phyloP scores from a whole-genome alignment of 805 yeast species.

The Scheffersomyces ergatensis region DNA sequence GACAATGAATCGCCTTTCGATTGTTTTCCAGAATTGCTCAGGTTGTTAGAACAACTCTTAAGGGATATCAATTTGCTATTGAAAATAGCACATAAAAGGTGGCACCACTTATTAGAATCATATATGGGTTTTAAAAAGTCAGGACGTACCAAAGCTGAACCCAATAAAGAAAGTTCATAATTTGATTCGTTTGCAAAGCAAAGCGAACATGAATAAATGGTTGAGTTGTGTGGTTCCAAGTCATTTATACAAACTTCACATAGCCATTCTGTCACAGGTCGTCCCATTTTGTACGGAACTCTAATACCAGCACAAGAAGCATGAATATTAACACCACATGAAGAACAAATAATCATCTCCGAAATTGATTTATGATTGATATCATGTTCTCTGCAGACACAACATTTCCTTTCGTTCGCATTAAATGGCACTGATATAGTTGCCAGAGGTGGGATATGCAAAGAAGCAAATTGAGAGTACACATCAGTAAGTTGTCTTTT shows the following conservation, averaged over 20 bases:
- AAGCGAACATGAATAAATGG: conserved; percentile 61
- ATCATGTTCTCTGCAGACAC: conserved; percentile 51
- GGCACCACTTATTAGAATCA: conserved; percentile 71
- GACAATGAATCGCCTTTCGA: neutral
- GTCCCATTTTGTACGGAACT: conserved; percentile 13
- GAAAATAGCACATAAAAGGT: conserved; percentile 67
- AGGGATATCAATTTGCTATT: conserved; percentile 29
- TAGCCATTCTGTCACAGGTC: conserved; percentile 54
- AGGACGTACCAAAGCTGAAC: conserved; percentile 41
- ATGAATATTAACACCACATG: conserved; percentile 73
- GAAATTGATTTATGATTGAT: conserved; percentile 17
- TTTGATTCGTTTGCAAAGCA: conserved; percentile 57
- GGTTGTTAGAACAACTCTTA: conserved; percentile 2
- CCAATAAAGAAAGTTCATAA: conserved; percentile 43
- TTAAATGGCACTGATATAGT: conserved; percentile 16
- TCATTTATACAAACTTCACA: conserved; percentile 82
- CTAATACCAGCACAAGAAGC: conserved; percentile 61
- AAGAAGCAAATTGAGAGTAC: conserved; percentile 14
- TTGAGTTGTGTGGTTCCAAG: conserved; percentile 54
- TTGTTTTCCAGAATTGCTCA: neutral
- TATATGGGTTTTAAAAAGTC: conserved; percentile 70
- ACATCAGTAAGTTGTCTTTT: conserved; percentile 26
- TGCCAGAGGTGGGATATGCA: conserved; percentile 14
- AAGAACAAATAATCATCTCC: conserved; percentile 52
- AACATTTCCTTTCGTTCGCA: conserved; percentile 42